phyloP scores from a whole-genome alignment of 768 basidiomycete species.

The Dioszegia crocea region DNA sequence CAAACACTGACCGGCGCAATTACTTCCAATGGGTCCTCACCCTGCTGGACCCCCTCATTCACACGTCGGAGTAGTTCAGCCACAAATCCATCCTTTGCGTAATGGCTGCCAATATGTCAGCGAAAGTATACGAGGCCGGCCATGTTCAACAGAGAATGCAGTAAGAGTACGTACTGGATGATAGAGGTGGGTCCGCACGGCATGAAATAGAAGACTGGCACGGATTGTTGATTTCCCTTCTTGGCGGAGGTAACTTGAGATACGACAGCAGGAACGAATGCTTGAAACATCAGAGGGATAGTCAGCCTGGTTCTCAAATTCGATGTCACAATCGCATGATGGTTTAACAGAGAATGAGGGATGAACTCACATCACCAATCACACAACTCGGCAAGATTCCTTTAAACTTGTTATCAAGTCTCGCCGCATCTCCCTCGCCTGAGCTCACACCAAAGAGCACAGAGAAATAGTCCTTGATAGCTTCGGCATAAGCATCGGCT shows the following conservation, averaged over 20 bases:
- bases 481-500: slow-evolving; percentile 14
- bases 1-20: slow-evolving; percentile 14
- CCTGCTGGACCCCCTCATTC: slow-evolving; percentile 13
- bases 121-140: too few relatives aligned
- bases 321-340: too few relatives aligned
- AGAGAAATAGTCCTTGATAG: slow-evolving; percentile 12
- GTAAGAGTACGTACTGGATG: slow-evolving; percentile 23
- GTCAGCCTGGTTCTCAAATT: too few relatives aligned
- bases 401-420: slow-evolving; percentile 16
- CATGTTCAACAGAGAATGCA: too few relatives aligned
- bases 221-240: too few relatives aligned
- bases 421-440: neutral
- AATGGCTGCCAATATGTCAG: neutral
- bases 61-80: neutral
- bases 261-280: too few relatives aligned
- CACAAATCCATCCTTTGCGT: slow-evolving; percentile 4
- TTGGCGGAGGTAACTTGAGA: too few relatives aligned
- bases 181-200: slow-evolving; percentile 18
- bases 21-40: slow-evolving; percentile 9
- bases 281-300: too few relatives aligned
- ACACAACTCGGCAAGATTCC: slow-evolving; percentile 12
- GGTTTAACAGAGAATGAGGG: too few relatives aligned
- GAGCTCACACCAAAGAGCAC: slow-evolving; percentile 2
- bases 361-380: slow-evolving; percentile 25
- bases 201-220: slow-evolving; percentile 17